Evolutionary conservation across 2,329 filamentous ascomycete species (phyloP).

Genomic region (Fusarium ambrosium): DNA sequence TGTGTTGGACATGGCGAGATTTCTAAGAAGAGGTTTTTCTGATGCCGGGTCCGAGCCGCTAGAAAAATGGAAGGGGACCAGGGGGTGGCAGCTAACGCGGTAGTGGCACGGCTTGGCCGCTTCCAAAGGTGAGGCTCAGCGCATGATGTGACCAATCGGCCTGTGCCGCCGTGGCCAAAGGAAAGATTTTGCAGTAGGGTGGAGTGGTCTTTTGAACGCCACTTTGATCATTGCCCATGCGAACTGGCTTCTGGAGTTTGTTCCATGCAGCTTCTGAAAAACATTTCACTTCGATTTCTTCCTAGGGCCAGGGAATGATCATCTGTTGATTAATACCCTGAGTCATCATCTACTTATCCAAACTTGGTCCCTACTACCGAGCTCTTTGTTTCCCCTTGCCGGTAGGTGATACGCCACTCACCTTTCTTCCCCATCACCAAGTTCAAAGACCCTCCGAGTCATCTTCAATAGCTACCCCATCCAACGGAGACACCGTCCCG

Average conservation of each 20-base stretch:
- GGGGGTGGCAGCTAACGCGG: slow-evolving; percentile 6
- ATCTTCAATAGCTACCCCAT: slow-evolving; percentile 1
- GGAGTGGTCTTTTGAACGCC: slow-evolving; percentile 1
- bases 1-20: slow-evolving; percentile 36
- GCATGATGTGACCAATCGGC: slow-evolving; percentile 14
- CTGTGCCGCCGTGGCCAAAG: slow-evolving; percentile 10
- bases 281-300: background rate
- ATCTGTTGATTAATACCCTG: slow-evolving; percentile 14
- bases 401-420: slow-evolving; percentile 10
- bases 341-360: slow-evolving; percentile 5
- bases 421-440: slow-evolving; percentile 1
- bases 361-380: background rate
- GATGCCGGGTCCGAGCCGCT: slow-evolving; percentile 2
- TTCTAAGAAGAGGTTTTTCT: slow-evolving; percentile 16
- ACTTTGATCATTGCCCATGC: slow-evolving; percentile 8
- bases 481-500: slow-evolving; percentile 5
- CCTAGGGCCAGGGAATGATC: background rate
- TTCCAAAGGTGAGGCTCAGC: slow-evolving; percentile 12
- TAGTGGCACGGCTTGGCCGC: slow-evolving; percentile 34
- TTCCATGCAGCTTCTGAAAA: slow-evolving; percentile 32
- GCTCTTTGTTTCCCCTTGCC: background rate
- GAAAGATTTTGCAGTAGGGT: slow-evolving; percentile 20
- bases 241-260: slow-evolving; percentile 26
- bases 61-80: slow-evolving; percentile 18
- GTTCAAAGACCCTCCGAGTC: background rate